These are phyloP conservation scores for Boletus rubescentipes DNA, from an alignment of 768 basidiomycete species.

Conservation along the genomic window DNA sequence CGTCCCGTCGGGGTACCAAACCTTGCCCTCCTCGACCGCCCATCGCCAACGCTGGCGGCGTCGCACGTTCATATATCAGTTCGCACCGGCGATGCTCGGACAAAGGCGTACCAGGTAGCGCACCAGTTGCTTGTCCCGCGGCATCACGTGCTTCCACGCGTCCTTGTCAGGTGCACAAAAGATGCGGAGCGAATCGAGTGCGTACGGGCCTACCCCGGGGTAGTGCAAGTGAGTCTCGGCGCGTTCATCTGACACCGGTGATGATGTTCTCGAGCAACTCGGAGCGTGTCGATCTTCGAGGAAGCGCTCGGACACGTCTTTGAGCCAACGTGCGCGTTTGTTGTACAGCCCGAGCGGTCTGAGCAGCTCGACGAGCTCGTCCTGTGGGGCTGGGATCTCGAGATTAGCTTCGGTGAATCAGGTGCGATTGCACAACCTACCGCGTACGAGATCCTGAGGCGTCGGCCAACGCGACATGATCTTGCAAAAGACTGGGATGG, in stretches of 20 bases:
- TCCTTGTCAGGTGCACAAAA: constrained; percentile 45
- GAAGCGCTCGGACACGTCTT: constrained; percentile 52
- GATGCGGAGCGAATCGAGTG: constrained; percentile 74
- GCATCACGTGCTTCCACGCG: constrained; percentile 64
- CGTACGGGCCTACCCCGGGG: constrained; percentile 68
- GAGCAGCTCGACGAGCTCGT: constrained; percentile 46
- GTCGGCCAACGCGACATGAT: constrained; percentile 59
- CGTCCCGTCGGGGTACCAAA: constrained; percentile 45
- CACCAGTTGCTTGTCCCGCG: constrained; percentile 67
- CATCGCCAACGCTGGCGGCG: constrained; percentile 67
- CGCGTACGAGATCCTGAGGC: constrained; percentile 51
- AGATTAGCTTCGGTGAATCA: not conserved
- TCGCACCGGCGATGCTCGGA: not conserved
- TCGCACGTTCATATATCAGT: not conserved
- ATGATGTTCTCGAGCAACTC: constrained; percentile 1
- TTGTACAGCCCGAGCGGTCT: constrained; percentile 59
- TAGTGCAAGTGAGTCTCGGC: constrained; percentile 48
- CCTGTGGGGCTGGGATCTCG: constrained; percentile 37
- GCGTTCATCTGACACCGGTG: not conserved
- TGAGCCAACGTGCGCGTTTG: constrained; percentile 55
- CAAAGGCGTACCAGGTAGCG: constrained; percentile 57
- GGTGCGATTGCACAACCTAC: constrained; percentile 32
- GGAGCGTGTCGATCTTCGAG: constrained; percentile 39
- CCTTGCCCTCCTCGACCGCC: constrained; percentile 52
- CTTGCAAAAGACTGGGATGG: constrained; percentile 64